Conservation (phyloP, 441 rosid genomes). For the Kokia cookei region DNA sequence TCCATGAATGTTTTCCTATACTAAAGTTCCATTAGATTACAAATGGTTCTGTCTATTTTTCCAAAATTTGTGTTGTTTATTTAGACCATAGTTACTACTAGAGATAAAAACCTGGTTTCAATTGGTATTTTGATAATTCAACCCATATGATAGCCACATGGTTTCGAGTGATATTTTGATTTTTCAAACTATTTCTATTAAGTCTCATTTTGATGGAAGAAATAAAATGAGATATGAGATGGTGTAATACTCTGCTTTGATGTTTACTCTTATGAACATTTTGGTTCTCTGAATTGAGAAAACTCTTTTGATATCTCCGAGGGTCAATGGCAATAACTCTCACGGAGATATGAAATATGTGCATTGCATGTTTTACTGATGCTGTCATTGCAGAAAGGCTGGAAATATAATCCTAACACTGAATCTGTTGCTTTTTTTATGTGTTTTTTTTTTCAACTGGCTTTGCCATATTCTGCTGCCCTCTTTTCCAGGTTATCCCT, state of each 20-base stretch:
- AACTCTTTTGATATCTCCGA: background rate
- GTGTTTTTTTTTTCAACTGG: background rate
- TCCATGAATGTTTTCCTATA: constrained; percentile 4
- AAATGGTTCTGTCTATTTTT: background rate
- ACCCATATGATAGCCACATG: background rate
- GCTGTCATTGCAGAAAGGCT: background rate
- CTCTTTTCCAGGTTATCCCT: background rate
- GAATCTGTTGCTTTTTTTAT: background rate
- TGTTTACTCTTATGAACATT: background rate
- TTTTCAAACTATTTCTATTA: background rate
- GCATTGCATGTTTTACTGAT: background rate
- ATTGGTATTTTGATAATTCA: background rate
- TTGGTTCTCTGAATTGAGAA: background rate
- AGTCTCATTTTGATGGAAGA: constrained; percentile 1
- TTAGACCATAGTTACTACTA: background rate
- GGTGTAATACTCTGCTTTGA: background rate
- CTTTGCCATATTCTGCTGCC: background rate
- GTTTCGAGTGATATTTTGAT: background rate
- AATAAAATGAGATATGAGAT: background rate
- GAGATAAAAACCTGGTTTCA: background rate
- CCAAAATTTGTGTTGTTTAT: background rate
- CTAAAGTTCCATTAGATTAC: background rate
- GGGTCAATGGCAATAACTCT: background rate
- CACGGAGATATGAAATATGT: background rate
- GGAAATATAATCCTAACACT: background rate